These are phyloP conservation scores for Trypethelium eluteriae DNA, from an alignment of 495 filamentous ascomycete genomes.

Conservation along the genomic window DNA sequence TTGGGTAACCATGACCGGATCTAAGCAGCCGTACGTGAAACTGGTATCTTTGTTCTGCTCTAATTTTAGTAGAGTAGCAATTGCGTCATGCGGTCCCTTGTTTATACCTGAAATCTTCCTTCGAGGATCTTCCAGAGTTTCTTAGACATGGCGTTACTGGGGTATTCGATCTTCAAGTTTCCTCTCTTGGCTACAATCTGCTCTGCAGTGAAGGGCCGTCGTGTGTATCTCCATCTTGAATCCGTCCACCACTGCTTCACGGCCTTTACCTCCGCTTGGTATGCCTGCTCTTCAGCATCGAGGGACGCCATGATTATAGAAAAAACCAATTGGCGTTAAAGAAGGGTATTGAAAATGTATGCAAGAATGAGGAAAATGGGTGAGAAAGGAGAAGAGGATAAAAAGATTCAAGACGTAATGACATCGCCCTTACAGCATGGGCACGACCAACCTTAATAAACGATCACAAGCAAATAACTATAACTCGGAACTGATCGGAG, in stretches of 20 bases:
- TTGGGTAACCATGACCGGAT: conserved; percentile 96
- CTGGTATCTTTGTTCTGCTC: conserved; percentile 69
- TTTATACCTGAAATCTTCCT: conserved; percentile 65
- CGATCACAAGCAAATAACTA: conserved; percentile 6
- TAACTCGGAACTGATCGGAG: conserved; percentile 2
- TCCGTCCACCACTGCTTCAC: conserved; percentile 94
- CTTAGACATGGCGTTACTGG: conserved; percentile 79
- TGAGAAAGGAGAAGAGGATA: not conserved
- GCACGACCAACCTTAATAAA: not conserved
- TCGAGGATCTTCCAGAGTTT: conserved; percentile 93
- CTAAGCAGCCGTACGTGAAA: conserved; percentile 93
- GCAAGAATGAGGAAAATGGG: not conserved
- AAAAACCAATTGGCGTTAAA: not conserved
- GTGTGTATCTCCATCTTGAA: conserved; percentile 85
- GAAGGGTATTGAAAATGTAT: not conserved
- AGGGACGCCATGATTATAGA: conserved; percentile 27
- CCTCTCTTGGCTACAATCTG: conserved; percentile 94
- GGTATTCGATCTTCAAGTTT: conserved; percentile 82
- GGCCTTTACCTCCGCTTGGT: conserved; percentile 69
- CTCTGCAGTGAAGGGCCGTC: conserved; percentile 88
- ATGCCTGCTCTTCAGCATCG: conserved; percentile 71
- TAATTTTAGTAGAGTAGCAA: not conserved
- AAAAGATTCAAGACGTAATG: conserved; percentile 1
- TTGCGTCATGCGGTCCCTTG: not conserved
- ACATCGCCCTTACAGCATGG: not conserved